Percentiles rank a stretch among this genome's conserved stretches.
Evolutionary conservation across 2,329 filamentous ascomycete species (phyloP).

Genomic region (Penicillium hordei): DNA sequence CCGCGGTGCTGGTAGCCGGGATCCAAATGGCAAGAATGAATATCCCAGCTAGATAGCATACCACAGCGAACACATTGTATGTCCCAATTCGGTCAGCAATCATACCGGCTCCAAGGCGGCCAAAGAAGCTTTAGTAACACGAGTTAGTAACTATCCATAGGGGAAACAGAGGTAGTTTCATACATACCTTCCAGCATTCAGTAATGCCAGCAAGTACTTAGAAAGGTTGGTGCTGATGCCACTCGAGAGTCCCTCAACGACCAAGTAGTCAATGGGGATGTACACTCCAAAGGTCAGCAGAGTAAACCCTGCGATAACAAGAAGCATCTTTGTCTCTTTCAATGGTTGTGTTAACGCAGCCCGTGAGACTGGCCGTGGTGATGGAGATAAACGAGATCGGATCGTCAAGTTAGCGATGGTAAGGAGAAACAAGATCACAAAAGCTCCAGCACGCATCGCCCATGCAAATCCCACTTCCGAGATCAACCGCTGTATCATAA

Average conservation of each 20-base stretch:
- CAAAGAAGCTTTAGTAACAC: not conserved
- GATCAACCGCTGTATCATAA: conserved; percentile 60
- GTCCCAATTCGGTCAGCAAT: not conserved
- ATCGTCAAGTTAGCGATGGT: conserved; percentile 55
- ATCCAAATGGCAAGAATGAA: conserved; percentile 44
- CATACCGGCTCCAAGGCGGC: not conserved
- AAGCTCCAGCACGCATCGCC: conserved; percentile 57
- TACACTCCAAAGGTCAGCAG: conserved; percentile 34
- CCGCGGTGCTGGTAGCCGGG: conserved; percentile 54
- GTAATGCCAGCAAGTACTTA: conserved; percentile 22
- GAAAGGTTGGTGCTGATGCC: conserved; percentile 20
- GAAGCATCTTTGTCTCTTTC: conserved; percentile 24
- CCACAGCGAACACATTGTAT: not conserved
- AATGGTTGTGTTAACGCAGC: not conserved
- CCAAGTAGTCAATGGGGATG: conserved; percentile 26
- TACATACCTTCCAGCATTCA: conserved; percentile 19
- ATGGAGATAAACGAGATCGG: conserved; percentile 42
- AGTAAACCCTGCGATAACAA: conserved; percentile 23
- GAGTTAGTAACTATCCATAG: not conserved
- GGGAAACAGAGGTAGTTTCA: not conserved
- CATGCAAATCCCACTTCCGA: conserved; percentile 54
- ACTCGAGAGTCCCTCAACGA: conserved; percentile 15
- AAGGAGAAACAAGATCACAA: conserved; percentile 60
- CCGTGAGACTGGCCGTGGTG: conserved; percentile 20
- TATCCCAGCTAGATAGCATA: not conserved